phyloP scores from a whole-genome alignment of 129 eudicot species.

The Pulicaria dysenterica region DNA sequence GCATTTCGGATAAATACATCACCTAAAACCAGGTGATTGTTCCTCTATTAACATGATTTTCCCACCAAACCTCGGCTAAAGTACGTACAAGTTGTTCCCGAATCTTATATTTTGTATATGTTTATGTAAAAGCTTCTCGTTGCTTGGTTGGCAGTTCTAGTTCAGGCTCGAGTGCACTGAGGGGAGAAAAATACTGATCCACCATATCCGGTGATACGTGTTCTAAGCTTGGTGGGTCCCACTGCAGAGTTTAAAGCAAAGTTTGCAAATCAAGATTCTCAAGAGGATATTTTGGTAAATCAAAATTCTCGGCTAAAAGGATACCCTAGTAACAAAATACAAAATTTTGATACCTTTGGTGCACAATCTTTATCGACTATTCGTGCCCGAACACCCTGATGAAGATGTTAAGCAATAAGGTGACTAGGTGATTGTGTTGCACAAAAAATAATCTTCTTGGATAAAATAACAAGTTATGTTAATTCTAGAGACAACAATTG shows the following conservation, averaged over 20 bases:
- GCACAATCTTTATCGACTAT: slow-evolving; percentile 74
- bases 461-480: slow-evolving; percentile 2
- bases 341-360: slow-evolving; percentile 64
- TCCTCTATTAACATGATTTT: no score
- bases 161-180: slow-evolving; percentile 60
- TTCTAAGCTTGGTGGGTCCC: slow-evolving; percentile 89
- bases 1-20: no score
- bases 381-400: slow-evolving; percentile 85
- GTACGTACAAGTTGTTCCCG: no score
- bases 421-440: not conserved
- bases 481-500: no score
- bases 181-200: slow-evolving; percentile 67
- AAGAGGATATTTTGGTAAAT: not conserved
- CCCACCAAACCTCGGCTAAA: no score
- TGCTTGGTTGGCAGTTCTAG: slow-evolving; percentile 56
- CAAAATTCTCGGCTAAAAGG: not conserved
- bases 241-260: slow-evolving; percentile 44
- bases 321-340: not conserved
- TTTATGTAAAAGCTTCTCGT: slow-evolving; percentile 52
- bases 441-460: not conserved
- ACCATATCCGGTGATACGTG: slow-evolving; percentile 76
- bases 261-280: no score
- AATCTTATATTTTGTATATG: not conserved
- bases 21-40: no score
- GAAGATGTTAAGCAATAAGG: not conserved